A percentile compares a stretch with the other conserved stretches of the same genome.
These are phyloP conservation scores for Arthrobotrys sphaeroides DNA, from an alignment of 2,329 filamentous ascomycete species.

Conservation along the genomic window DNA sequence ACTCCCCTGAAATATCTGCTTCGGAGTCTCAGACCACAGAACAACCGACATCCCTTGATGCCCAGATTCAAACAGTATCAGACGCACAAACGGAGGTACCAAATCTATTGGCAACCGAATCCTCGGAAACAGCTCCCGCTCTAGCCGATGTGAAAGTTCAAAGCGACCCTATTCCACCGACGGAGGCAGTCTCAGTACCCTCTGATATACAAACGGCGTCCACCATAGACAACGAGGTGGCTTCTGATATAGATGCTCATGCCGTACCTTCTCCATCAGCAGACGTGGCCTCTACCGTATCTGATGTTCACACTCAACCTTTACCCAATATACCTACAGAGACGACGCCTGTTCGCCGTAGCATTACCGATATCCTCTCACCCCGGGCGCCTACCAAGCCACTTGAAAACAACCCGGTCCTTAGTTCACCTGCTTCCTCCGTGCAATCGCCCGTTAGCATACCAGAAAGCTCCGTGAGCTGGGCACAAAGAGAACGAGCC, in stretches of 20 bases:
- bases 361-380: no score
- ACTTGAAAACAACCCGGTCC: background rate
- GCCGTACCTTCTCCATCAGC: background rate
- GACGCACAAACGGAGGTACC: no score
- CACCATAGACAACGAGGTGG: no score
- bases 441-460: background rate
- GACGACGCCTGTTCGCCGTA: no score
- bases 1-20: background rate
- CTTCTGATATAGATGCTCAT: no score
- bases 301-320: no score
- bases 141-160: background rate
- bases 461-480: no score
- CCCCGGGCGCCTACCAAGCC: background rate
- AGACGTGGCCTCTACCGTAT: no score
- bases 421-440: background rate
- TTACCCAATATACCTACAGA: no score
- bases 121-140: no score
- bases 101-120: no score
- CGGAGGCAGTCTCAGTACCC: background rate
- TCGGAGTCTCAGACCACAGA: background rate
- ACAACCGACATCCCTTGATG: background rate
- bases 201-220: no score
- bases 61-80: background rate
- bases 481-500: constrained; percentile 18
- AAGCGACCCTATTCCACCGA: background rate